Evolutionary conservation across 306 rosid genomes (phyloP).

Genomic region (Hippophae rhamnoides): DNA sequence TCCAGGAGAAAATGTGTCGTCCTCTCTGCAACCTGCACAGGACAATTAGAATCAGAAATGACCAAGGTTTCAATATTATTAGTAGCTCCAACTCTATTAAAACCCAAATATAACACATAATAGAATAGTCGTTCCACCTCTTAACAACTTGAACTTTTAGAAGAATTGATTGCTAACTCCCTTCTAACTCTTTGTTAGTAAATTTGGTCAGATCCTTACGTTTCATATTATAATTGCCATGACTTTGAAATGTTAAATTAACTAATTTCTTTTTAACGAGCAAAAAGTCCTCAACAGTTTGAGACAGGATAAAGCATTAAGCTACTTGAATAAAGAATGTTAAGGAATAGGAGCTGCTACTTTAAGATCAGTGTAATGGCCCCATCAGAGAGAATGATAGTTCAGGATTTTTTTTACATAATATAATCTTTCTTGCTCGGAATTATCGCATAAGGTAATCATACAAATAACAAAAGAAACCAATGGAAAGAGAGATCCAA

Average conservation of each 20-base stretch:
- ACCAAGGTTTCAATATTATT: too few species aligned
- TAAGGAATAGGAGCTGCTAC: not conserved
- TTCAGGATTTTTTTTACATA: not conserved
- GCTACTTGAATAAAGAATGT: not conserved
- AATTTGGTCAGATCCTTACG: not conserved
- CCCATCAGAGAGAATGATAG: not conserved
- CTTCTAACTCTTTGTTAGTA: not conserved
- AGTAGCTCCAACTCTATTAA: too few species aligned
- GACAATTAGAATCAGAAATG: not conserved
- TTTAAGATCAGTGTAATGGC: not conserved
- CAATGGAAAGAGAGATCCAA: not conserved
- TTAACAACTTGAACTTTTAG: too few species aligned
- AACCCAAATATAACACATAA: too few species aligned
- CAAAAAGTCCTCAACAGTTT: not conserved
- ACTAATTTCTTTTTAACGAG: not conserved
- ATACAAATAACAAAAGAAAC: not conserved
- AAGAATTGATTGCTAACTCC: too few species aligned
- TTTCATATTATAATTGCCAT: not conserved
- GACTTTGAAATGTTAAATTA: not conserved
- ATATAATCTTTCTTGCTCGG: not conserved
- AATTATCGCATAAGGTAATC: not conserved
- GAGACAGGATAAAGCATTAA: not conserved
- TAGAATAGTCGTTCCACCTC: too few species aligned
- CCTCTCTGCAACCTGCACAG: conserved; percentile 45
- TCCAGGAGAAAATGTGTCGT: conserved; percentile 16